Base-by-base conservation (phyloP, 495 filamentous ascomycete genomes). In the Durotheca rogersii region DNA sequence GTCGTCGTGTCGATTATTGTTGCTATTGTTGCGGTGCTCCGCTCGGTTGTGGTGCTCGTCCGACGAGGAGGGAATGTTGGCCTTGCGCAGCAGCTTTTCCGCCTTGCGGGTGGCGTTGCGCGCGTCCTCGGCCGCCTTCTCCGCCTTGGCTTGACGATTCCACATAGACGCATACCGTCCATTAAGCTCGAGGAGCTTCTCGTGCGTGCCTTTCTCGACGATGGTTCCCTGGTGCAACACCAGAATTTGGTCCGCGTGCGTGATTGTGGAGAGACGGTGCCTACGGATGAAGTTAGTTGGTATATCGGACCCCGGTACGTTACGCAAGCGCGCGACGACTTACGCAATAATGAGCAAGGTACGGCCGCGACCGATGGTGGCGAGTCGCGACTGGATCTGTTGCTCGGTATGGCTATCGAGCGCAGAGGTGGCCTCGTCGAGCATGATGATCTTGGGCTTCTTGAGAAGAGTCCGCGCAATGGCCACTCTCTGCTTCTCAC, bases 401-500 rank as follows among this genome's bases (percentile, higher is more conserved):
- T 96, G 89, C 66, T 98, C 93, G 2, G 93, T 98, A 57, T 94
- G 89, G 1, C 89, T 92, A 55, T 98, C 93, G 12, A 98, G 77
- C 2, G 93, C 93, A 23, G 93, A 94, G 0, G 93, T 98, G 5
- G 93, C 93, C 69, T 98, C 93, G 63, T 98, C 93, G 11, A 98
- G 73, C 63, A 98, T 86, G 66, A 98, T 96, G 54, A 98, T 91
- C 29, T 87, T 87, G 12, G 93, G 93, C 58, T 95, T 86, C 69
- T 98, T 98, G 41, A 98, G 75, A 47, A 98, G 95, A 9, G 93
- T 96, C 32, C 93, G 85, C 35, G 93, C 94, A 63, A 98, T 98
- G 6, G 93, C 93, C 31, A 97, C 89, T 21, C 93, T 87, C 68
- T 98, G 93, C 69, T 96, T 96, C 71, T 98, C 93, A 27, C 93